Evolutionary conservation across 2,329 filamentous ascomycete species (phyloP), one percentile per base, ranked within the genome.

Genomic region (Phaeophleospora eucalypticola): DNA sequence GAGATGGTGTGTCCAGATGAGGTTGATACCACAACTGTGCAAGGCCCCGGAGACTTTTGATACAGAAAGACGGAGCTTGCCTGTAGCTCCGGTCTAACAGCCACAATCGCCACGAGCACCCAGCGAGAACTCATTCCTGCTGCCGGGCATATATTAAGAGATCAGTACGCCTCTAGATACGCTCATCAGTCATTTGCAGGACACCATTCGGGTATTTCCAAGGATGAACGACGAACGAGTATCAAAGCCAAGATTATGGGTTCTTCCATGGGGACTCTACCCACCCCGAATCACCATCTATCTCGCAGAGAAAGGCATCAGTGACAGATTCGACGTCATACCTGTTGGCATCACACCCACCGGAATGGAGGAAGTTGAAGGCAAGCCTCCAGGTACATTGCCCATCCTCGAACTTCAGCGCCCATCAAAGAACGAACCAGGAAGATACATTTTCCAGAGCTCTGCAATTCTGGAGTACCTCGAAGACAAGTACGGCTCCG

Each of bases 211-310:
- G n/a, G n/a, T n/a, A n/a, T n/a, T n/a, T n/a, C n/a, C n/a, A n/a
- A n/a, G n/a, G n/a, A n/a, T n/a, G n/a, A n/a, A n/a, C n/a, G n/a
- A n/a, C n/a, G n/a, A n/a, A n/a, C n/a, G n/a, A n/a, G n/a, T n/a
- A n/a, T n/a, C n/a, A n/a, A 48, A 46, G 17, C 44, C 18, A 4
- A 40, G 46, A 10, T 39, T 51, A 17, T 53, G 46, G 38, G 41
- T 53, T 24, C 42, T 51, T 6, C 34, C 48, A 3, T 51, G 32
- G 18, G 51, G 51, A 21, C 27, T 53, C 8, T 53, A 36, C 32
- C 51, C 51, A 10, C 51, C 44, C 14, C 37, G 51, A 9, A 36
- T 51, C 8, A 50, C 48, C 24, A 48, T 53, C 18, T 53, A 53
- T 24, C 48, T 53, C 15, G 19, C 43, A 21, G 48, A 53, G 17